Evolutionary conservation across 495 filamentous ascomycete species (phyloP).

Genomic region (Neurospora sp.): DNA sequence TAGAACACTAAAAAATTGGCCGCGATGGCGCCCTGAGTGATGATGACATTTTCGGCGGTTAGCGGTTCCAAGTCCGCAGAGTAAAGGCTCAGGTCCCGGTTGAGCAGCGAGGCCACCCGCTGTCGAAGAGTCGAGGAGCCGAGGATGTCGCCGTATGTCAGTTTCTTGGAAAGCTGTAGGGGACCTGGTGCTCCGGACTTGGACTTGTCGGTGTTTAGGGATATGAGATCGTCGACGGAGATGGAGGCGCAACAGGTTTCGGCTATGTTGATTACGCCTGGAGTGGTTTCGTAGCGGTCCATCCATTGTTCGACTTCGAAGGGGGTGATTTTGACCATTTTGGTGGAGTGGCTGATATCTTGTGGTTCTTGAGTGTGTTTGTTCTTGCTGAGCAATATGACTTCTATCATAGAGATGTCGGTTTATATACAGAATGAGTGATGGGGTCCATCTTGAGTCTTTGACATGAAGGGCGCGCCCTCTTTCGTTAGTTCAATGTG

Average conservation of each 20-base stretch:
- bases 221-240: conserved; percentile 60
- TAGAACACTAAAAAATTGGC: conserved; percentile 77
- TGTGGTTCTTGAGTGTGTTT: too few species aligned
- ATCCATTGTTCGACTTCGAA: conserved; percentile 93
- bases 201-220: conserved; percentile 43
- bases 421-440: not conserved
- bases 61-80: conserved; percentile 1
- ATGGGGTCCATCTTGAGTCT: not conserved
- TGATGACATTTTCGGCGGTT: conserved; percentile 53
- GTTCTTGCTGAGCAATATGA: too few species aligned
- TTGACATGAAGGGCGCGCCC: not conserved
- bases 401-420: not conserved
- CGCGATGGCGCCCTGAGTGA: conserved; percentile 73
- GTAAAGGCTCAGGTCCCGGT: not conserved
- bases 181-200: not conserved
- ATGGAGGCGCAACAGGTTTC: conserved; percentile 81
- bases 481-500: not conserved
- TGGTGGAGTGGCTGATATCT: conserved; percentile 1
- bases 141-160: conserved; percentile 27
- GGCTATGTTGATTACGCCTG: conserved; percentile 68
- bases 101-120: conserved; percentile 17
- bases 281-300: conserved; percentile 66
- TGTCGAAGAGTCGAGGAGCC: conserved; percentile 19
- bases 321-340: conserved; percentile 54
- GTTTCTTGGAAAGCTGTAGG: conserved; percentile 35